A percentile compares a stretch with the other conserved stretches of the same genome.
Conservation (phyloP, 1,284 basidiomycete species). For the Cystobasidium sp. region DNA sequence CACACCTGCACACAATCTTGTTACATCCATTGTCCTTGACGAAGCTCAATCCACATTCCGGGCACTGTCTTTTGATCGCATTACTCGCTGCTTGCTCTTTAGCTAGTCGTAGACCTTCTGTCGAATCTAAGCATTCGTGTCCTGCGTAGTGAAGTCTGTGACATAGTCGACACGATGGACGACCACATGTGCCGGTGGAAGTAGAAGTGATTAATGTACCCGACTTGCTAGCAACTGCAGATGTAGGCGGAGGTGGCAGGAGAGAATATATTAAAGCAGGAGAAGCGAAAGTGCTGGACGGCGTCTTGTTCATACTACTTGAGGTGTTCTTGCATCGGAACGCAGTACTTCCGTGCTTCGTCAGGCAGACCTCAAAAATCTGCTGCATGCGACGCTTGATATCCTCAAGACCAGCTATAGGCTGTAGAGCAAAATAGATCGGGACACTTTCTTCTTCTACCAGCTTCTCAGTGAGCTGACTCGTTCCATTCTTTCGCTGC, state of each 20-base stretch:
- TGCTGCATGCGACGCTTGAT: not conserved
- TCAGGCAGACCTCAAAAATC: slow-evolving; percentile 7
- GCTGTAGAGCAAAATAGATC: slow-evolving; percentile 23
- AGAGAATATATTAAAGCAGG: slow-evolving; percentile 15
- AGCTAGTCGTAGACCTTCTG: slow-evolving; percentile 22
- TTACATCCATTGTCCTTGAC: slow-evolving; percentile 35
- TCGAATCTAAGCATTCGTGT: slow-evolving; percentile 33
- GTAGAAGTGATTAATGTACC: not conserved
- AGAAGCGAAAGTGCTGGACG: slow-evolving; percentile 23
- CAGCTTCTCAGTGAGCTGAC: not conserved
- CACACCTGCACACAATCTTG: slow-evolving; percentile 36
- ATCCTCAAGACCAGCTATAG: not conserved
- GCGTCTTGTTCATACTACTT: not conserved
- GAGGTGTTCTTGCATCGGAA: slow-evolving; percentile 13
- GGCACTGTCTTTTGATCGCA: slow-evolving; percentile 38
- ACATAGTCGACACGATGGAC: slow-evolving; percentile 27
- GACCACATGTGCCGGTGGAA: not conserved
- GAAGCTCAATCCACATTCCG: slow-evolving; percentile 37
- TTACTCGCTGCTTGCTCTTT: slow-evolving; percentile 40
- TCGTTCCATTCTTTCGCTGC: not conserved
- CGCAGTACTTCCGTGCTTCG: not conserved
- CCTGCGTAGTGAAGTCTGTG: slow-evolving; percentile 31
- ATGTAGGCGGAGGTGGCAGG: slow-evolving; percentile 22
- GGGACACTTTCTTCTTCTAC: not conserved
- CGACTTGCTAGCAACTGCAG: not conserved